Percentiles rank a stretch among this genome's conserved stretches.
These are phyloP conservation scores for Pestalotiopsis sp. DNA, from an alignment of 2,329 filamentous ascomycete genomes.

Conservation along the genomic window DNA sequence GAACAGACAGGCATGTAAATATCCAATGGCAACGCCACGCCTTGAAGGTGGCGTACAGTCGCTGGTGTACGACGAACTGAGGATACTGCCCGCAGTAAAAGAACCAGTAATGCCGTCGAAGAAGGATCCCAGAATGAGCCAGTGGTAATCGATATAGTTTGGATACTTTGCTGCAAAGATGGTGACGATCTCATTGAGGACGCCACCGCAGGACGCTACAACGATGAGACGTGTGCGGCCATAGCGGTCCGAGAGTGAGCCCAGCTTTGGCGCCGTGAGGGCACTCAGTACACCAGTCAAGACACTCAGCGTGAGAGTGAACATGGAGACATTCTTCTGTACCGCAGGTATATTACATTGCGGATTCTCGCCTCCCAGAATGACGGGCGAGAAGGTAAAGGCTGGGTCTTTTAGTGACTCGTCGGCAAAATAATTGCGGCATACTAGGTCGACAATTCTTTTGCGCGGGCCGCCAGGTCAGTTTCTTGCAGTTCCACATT, in stretches of 20 bases:
- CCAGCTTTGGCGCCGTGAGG: constrained; percentile 79
- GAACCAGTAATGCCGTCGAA: constrained; percentile 87
- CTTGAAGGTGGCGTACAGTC: constrained; percentile 84
- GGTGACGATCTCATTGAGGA: constrained; percentile 74
- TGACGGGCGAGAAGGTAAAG: constrained; percentile 63
- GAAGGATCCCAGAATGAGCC: constrained; percentile 75
- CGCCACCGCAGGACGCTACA: constrained; percentile 72
- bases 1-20: constrained; percentile 88
- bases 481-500: neutral
- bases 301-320: constrained; percentile 76
- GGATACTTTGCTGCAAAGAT: constrained; percentile 79
- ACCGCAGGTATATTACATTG: constrained; percentile 83
- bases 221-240: constrained; percentile 78
- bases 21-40: constrained; percentile 83
- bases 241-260: constrained; percentile 83
- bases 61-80: constrained; percentile 84
- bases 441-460: constrained; percentile 79
- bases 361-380: constrained; percentile 70
- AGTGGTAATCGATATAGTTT: constrained; percentile 72
- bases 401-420: constrained; percentile 58
- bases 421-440: constrained; percentile 79
- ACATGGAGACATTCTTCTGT: constrained; percentile 74
- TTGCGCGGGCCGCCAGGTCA: constrained; percentile 10
- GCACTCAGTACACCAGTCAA: constrained; percentile 78
- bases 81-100: constrained; percentile 77